Base-by-base conservation (phyloP, 805 yeast genomes). In the Kluyveromyces dobzhanskii region DNA sequence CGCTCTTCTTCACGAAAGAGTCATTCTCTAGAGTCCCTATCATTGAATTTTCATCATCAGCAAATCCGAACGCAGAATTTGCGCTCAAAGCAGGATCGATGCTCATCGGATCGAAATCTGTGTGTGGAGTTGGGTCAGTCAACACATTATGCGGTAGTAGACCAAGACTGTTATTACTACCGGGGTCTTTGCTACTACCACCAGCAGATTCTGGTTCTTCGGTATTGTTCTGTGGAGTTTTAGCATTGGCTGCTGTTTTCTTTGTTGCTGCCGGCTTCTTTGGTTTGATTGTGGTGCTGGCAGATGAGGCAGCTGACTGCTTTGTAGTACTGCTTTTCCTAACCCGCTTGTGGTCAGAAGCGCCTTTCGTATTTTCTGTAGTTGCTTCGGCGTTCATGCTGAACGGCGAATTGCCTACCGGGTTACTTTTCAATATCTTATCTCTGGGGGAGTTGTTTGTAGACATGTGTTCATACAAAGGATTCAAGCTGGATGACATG, bases 61-160 rank as follows among this genome's bases (percentile, higher is more conserved):
- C 45, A 17, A 39, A 39, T 13, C 39, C 33, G 33, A 39, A 43
- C 3, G 39, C 37, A 14, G 41, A 6, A n/a, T 16, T n/a, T 12
- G 37, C 29, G 28, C 43, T 36, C 19, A 43, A 32, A 11, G 45
- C 38, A 17, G 45, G 41, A 34, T 39, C 45, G 13, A 27, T 35
- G 16, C 38, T 41, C 35, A 42, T 18, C 11, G 45, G 40, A 16
- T 43, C 45, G 13, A 39, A 39, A 18, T 43, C 45, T 9, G 43
- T 43, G 17, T 39, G 45, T n/a, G 45, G 45, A 12, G 45, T 37
- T 16, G 45, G 43, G 16, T 39, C 43, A 6, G 45, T 39, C 21
- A 41, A 38, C 11, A 32, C 41, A n/a, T 41, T 35, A 9, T 35
- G 27, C 12, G 37, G 39, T 14, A 39, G 37, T 14, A 37, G 17